Conservation (phyloP, 768 basidiomycete species). For the Inosperma sp. region DNA sequence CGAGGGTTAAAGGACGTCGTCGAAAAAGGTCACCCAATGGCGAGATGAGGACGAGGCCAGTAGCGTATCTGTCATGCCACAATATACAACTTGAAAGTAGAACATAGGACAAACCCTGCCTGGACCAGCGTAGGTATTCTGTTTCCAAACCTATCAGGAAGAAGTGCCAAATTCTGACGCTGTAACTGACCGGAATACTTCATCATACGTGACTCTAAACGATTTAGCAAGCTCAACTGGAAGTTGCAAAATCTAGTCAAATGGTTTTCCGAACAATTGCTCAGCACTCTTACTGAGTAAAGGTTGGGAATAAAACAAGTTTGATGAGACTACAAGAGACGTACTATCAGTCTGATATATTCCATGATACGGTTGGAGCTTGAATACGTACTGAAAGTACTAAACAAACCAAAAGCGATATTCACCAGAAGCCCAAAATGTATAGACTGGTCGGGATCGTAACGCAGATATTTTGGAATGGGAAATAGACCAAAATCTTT, state of each 20-base stretch:
- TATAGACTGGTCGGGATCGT: too few species aligned
- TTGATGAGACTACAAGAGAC: slow-evolving; percentile 52
- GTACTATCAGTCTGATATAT: too few species aligned
- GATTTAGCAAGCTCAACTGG: slow-evolving; percentile 40
- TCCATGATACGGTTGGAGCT: too few species aligned
- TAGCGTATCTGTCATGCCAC: slow-evolving; percentile 50
- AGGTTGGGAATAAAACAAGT: slow-evolving; percentile 82
- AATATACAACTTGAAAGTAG: not conserved
- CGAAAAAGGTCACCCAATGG: slow-evolving; percentile 83
- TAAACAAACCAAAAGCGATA: too few species aligned
- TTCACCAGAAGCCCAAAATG: too few species aligned
- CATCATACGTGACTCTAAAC: slow-evolving; percentile 35
- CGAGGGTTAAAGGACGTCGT: slow-evolving; percentile 63
- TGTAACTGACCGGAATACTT: slow-evolving; percentile 34
- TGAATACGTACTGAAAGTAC: not conserved
- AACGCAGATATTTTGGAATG: too few species aligned
- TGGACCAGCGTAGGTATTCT: slow-evolving; percentile 66
- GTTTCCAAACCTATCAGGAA: not conserved
- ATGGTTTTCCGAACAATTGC: not conserved
- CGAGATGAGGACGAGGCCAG: slow-evolving; percentile 67
- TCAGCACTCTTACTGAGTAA: slow-evolving; percentile 50
- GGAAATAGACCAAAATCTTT: too few species aligned
- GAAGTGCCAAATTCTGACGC: not conserved
- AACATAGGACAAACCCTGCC: slow-evolving; percentile 46
- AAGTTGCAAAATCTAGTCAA: slow-evolving; percentile 2